Conservation (phyloP, 345 rosid genomes). For the Eucalyptus pumila region DNA sequence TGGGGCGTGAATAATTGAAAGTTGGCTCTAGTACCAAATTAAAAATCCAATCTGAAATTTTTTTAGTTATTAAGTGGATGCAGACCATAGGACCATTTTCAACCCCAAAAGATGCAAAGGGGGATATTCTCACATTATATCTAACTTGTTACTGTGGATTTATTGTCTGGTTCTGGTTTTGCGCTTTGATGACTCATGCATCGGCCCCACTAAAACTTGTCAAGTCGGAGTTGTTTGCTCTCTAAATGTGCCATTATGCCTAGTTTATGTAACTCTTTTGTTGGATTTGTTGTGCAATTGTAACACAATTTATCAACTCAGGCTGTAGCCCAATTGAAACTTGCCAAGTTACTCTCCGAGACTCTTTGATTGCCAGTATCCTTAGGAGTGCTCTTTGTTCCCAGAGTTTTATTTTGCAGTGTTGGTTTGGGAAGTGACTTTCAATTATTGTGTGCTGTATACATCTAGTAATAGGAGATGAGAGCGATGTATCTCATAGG, state of each 20-base stretch:
- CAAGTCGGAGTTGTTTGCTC: not conserved
- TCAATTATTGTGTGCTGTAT: not conserved
- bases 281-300: not conserved
- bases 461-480: not conserved
- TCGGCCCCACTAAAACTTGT: not conserved
- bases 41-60: not conserved
- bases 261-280: not conserved
- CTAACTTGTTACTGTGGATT: not conserved
- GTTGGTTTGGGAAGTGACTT: not conserved
- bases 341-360: not conserved
- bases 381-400: not conserved
- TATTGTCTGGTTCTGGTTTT: not conserved
- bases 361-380: not conserved
- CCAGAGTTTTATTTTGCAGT: not conserved
- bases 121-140: not conserved
- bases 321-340: not conserved
- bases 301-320: not conserved
- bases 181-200: not conserved
- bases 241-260: not conserved
- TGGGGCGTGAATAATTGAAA: not conserved
- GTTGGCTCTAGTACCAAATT: no score
- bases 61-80: not conserved
- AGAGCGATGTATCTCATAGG: no score
- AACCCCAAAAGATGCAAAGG: not conserved
- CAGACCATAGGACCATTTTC: not conserved